A percentile compares a stretch with the other conserved stretches of the same genome.
Conservation (phyloP, 192 early-diverging fungal species). For the Coemansia sp. region DNA sequence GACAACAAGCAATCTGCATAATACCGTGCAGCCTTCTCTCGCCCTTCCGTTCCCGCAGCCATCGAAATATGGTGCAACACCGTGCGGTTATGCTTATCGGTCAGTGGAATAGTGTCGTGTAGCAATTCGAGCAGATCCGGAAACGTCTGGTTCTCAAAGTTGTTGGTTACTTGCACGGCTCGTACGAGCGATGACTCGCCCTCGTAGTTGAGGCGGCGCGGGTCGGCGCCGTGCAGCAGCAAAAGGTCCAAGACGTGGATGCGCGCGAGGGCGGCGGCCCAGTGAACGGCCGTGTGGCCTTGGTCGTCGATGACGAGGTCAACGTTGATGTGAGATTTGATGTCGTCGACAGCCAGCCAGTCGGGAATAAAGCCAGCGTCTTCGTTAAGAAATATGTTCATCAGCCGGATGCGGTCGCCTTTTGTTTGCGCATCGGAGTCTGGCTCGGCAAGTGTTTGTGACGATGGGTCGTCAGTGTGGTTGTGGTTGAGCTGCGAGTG, state of each 20-base stretch:
- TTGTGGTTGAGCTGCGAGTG: not conserved
- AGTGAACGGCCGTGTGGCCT: conserved; percentile 93
- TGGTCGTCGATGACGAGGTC: conserved; percentile 90
- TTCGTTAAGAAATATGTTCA: conserved; percentile 82
- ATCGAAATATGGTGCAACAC: conserved; percentile 90
- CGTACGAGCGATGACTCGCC: conserved; percentile 91
- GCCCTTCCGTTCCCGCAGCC: conserved; percentile 68
- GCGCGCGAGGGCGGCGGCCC: conserved; percentile 88
- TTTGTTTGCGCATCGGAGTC: conserved; percentile 40
- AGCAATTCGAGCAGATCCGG: conserved; percentile 69
- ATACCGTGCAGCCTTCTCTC: conserved; percentile 74
- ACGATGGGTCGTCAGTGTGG: conserved; percentile 29
- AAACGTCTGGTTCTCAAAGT: conserved; percentile 82
- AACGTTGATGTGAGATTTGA: conserved; percentile 58
- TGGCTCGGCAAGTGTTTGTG: conserved; percentile 21
- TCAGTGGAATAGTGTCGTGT: conserved; percentile 68
- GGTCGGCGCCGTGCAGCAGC: conserved; percentile 72
- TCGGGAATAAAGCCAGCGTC: conserved; percentile 67
- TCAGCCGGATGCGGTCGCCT: conserved; percentile 71
- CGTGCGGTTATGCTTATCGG: conserved; percentile 78
- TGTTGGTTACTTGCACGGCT: conserved; percentile 82
- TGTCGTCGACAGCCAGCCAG: conserved; percentile 24
- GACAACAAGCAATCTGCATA: conserved; percentile 88
- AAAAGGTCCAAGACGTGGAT: conserved; percentile 74
- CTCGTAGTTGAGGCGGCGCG: conserved; percentile 66